A percentile compares a stretch with the other conserved stretches of the same genome.
phyloP scores from a whole-genome alignment of 2,329 filamentous ascomycete genomes.

The Epichloe aotearoae region DNA sequence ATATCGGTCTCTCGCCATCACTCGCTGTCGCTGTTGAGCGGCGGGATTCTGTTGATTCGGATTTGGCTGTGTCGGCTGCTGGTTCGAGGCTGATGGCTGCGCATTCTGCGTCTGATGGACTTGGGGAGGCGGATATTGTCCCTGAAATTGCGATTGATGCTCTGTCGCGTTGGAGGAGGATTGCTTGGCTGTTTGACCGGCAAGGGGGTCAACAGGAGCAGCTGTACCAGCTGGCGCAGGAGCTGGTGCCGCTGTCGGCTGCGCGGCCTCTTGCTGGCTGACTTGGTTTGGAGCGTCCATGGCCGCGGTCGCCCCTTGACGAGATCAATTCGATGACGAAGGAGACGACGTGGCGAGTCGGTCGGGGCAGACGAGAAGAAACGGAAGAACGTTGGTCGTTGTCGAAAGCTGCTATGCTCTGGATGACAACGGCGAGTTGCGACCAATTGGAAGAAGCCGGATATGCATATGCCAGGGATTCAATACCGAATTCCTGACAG shows the following conservation, averaged over 20 bases:
- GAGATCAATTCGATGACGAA: neutral
- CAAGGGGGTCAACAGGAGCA: neutral
- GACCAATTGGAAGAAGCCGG: slow-evolving; percentile 4
- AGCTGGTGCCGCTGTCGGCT: neutral
- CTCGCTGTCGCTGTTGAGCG: slow-evolving; percentile 14
- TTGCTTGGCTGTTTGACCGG: neutral
- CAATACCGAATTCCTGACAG: neutral
- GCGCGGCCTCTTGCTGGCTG: neutral
- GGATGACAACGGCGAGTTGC: neutral
- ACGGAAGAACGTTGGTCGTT: neutral
- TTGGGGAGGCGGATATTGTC: slow-evolving; percentile 5
- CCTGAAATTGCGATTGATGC: slow-evolving; percentile 5
- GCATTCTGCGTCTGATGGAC: slow-evolving; percentile 3
- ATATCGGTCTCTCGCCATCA: slow-evolving; percentile 35
- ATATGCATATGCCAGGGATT: neutral
- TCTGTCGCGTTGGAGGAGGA: neutral
- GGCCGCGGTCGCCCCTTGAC: neutral
- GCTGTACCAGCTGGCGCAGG: slow-evolving; percentile 2
- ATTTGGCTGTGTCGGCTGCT: slow-evolving; percentile 3
- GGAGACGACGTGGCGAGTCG: neutral
- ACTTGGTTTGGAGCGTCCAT: slow-evolving; percentile 3
- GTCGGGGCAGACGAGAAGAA: neutral
- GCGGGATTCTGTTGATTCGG: slow-evolving; percentile 10
- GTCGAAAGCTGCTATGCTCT: neutral
- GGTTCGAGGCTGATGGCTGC: slow-evolving; percentile 6